A percentile compares a stretch with the other conserved stretches of the same genome.
These are phyloP conservation scores for Microcos paniculata DNA, from an alignment of 345 rosid species.

Conservation along the genomic window DNA sequence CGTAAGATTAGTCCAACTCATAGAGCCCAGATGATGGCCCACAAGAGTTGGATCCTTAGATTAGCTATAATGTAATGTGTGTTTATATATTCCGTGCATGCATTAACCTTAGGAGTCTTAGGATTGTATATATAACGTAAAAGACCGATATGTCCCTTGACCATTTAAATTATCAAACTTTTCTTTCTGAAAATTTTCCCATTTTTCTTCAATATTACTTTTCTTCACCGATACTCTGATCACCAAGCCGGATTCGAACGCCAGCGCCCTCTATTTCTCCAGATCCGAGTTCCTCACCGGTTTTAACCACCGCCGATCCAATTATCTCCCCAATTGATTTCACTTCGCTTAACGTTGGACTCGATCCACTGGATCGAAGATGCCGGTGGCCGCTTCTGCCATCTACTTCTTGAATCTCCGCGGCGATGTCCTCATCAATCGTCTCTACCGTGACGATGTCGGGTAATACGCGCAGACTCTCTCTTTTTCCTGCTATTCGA, in stretches of 20 bases:
- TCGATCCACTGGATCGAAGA: constrained; percentile 49
- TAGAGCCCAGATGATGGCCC: too few species aligned
- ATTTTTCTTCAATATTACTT: neutral
- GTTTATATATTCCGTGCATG: too few species aligned
- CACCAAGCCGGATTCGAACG: neutral
- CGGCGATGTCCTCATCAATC: constrained; percentile 98
- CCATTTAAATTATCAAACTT: neutral
- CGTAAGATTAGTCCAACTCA: too few species aligned
- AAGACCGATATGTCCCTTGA: neutral
- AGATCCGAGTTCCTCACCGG: neutral
- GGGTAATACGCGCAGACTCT: constrained; percentile 55
- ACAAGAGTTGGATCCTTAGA: too few species aligned
- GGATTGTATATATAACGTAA: too few species aligned
- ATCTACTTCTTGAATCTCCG: constrained; percentile 97
- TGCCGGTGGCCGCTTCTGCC: constrained; percentile 99
- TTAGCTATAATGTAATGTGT: too few species aligned
- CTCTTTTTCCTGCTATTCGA: neutral
- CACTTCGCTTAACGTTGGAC: neutral
- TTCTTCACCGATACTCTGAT: neutral
- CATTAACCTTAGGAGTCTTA: too few species aligned
- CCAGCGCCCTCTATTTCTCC: neutral
- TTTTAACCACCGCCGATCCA: neutral
- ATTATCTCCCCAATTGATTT: neutral
- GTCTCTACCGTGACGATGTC: constrained; percentile 97
- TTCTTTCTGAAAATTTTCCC: neutral